Conservation (phyloP, 1,284 basidiomycete genomes). For the Cutaneotrichosporon sp. region DNA sequence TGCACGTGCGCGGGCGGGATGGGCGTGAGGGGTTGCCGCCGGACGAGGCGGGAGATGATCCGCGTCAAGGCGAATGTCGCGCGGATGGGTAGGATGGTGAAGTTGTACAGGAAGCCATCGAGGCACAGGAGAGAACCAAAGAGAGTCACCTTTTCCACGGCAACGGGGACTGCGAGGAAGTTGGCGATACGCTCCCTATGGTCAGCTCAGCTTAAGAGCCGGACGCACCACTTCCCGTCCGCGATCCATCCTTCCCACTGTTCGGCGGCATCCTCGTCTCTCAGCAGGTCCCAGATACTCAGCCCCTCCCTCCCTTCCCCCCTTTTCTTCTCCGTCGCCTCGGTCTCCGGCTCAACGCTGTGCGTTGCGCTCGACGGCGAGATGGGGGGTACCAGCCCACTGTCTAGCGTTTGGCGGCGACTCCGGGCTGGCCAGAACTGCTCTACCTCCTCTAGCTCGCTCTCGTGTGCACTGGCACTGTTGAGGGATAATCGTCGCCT, state of each 20-base stretch:
- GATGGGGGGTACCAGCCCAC: background rate
- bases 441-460: conserved; percentile 8
- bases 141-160: conserved; percentile 85
- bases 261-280: conserved; percentile 44
- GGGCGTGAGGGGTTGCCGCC: conserved; percentile 19
- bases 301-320: background rate
- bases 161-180: conserved; percentile 87
- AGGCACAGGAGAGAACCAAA: conserved; percentile 93
- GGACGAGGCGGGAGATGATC: conserved; percentile 47
- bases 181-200: conserved; percentile 90
- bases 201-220: background rate
- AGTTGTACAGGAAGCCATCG: conserved; percentile 96
- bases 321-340: no score
- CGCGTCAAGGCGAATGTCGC: conserved; percentile 64
- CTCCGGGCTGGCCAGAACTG: conserved; percentile 18
- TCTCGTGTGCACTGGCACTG: conserved; percentile 2
- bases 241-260: conserved; percentile 46
- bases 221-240: conserved; percentile 45
- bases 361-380: background rate
- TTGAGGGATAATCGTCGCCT: conserved; percentile 1
- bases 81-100: conserved; percentile 94
- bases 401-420: conserved; percentile 6
- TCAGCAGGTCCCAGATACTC: conserved; percentile 28
- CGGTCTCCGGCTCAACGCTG: background rate
- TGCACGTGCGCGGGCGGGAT: conserved; percentile 40